Base-by-base conservation (phyloP, 768 basidiomycete genomes). In the Mycena pura region DNA sequence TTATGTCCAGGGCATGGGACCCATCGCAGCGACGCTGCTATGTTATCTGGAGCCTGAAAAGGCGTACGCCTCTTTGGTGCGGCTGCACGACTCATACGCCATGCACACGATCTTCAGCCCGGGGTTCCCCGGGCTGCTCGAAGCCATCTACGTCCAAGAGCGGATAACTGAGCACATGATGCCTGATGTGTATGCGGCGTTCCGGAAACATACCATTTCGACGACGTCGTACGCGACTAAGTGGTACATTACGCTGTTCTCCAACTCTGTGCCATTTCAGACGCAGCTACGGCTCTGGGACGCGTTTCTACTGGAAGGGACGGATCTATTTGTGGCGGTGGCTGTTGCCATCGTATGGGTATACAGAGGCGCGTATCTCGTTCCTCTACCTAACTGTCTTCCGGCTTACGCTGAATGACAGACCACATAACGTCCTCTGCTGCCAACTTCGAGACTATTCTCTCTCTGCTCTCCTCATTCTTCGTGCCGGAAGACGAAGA, bases 1-100 rank as follows among this genome's bases (percentile, higher is more conserved):
- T 15, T 99, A 99, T 72, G 95, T 96, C 38, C 97, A 99, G 77
- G 97, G 97, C 61, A 99, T 99, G 97, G 96, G 97, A 2, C 93
- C 96, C 6, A 92, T 99, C 57, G 94, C 96, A 0, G 92, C 96
- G 1, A 98, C 95, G 2, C 82, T 99, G 21, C 84, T 98, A 13
- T 95, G 92, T 76, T 99, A 99, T 73, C 90, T 95, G 72, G 89
- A 90, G 64, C 94, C 97, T 8, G 92, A 95, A 76, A 89, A 88
- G 51, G 91, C 88, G 5, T 97, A 95, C 70, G 86, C 90, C 5
- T 83, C 88, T 25, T 84, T 99, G 43, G 89, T 95, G 41, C 87
- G 89, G n/a, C 76, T 99, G 8, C 96, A 99, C 74, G 91, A 95
- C 73, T 80, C 85, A 15, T 99, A 96, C 74, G 82, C 81, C 28